phyloP scores from a whole-genome alignment of 805 yeast species.

The Metschnikowia picachoensis region DNA sequence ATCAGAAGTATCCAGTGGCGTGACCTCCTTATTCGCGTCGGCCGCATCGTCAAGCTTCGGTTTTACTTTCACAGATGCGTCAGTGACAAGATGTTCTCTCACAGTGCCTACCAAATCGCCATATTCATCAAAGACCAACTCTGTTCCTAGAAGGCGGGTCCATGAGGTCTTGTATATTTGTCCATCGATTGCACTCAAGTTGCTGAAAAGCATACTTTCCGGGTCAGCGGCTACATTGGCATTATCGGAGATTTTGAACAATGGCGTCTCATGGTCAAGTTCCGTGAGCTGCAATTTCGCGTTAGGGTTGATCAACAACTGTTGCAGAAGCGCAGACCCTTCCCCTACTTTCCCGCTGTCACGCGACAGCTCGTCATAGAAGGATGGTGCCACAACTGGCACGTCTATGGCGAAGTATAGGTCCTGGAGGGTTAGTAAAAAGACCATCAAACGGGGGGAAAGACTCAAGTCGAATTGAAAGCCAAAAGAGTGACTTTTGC shows the following conservation, averaged over 20 bases:
- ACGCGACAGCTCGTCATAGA: conserved; percentile 14
- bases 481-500: no score
- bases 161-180: conserved; percentile 70
- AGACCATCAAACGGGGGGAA: no score
- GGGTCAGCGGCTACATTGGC: conserved; percentile 19
- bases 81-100: conserved; percentile 35
- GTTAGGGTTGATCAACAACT: conserved; percentile 35
- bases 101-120: conserved; percentile 40
- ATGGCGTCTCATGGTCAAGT: conserved; percentile 29
- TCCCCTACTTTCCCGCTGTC: conserved; percentile 4
- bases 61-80: conserved; percentile 24
- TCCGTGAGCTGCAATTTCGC: conserved; percentile 39
- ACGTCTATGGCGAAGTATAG: conserved; percentile 23
- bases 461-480: no score
- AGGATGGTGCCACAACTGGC: conserved; percentile 19
- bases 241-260: conserved; percentile 36
- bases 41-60: conserved; percentile 11
- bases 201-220: conserved; percentile 19
- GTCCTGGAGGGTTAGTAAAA: conserved; percentile 19
- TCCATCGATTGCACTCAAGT: conserved; percentile 36
- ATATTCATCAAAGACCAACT: conserved; percentile 39
- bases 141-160: conserved; percentile 79
- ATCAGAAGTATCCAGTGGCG: conserved; percentile 15
- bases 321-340: conserved; percentile 15
- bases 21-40: conserved; percentile 17